These are phyloP conservation scores for Tricholoma saponaceum DNA, from an alignment of 768 basidiomycete genomes.

Conservation along the genomic window DNA sequence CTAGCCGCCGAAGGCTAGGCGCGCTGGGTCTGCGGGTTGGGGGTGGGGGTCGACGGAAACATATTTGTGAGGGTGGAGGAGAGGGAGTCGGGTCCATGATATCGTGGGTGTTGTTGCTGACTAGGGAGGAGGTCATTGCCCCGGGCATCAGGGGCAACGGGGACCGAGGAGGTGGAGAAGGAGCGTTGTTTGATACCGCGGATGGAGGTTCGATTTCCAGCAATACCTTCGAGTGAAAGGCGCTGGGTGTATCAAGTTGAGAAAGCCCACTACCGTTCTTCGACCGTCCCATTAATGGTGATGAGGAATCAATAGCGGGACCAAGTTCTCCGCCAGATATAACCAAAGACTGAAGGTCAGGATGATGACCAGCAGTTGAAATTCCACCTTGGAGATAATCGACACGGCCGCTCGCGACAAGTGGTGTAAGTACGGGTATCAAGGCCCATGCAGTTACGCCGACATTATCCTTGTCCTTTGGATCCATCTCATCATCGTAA, in stretches of 20 bases:
- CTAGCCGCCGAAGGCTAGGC: constrained; percentile 57
- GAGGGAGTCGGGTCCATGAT: constrained; percentile 51
- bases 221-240: constrained; percentile 44
- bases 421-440: constrained; percentile 55
- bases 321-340: constrained; percentile 35
- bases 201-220: constrained; percentile 56
- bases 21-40: constrained; percentile 58
- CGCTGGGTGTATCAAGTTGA: constrained; percentile 62
- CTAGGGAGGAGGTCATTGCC: constrained; percentile 29
- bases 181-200: constrained; percentile 27
- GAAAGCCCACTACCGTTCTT: constrained; percentile 52
- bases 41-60: constrained; percentile 47
- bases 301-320: constrained; percentile 16
- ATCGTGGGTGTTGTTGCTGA: constrained; percentile 3
- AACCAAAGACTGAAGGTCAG: constrained; percentile 50
- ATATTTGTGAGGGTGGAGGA: constrained; percentile 61
- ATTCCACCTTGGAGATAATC: constrained; percentile 76
- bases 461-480: constrained; percentile 51
- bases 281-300: constrained; percentile 16
- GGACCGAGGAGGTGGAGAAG: constrained; percentile 37
- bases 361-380: constrained; percentile 54
- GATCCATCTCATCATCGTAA: constrained; percentile 77
- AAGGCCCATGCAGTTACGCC: constrained; percentile 68
- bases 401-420: constrained; percentile 51
- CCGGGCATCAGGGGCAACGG: constrained; percentile 59